Base-by-base conservation (phyloP, 148 eudicot genomes). In the Simmondsia chinensis region DNA sequence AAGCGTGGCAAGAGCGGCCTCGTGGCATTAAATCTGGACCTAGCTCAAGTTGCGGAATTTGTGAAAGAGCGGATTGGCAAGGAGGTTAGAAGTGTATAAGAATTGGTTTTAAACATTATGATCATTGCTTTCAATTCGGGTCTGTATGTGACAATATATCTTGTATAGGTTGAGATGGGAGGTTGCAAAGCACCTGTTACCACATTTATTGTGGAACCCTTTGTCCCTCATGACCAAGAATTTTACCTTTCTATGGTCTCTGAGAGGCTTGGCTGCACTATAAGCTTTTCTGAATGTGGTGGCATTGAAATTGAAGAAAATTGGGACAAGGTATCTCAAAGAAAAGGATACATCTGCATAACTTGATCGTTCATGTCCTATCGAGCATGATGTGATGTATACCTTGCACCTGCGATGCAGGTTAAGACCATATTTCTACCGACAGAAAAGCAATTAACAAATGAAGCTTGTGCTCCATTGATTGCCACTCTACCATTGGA, bases 1-100 rank as follows among this genome's bases (percentile, higher is more conserved):
- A 83, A 83, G 66, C 94, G 94, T 56, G 94, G 87, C 33, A 83
- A 83, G 81, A 79, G 87, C 61, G 87, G 87, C 13, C 66, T 83
- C 28, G 94, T 79, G 5, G 94, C 76, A 12, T 61, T 83, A 49
- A 83, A 83, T 68, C 54, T 83, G 27, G 94, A 83, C 61, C 28
- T 83, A 2, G 94, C 87, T 54, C 80, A 79, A 68, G 94, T 83
- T 70, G 76, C 87, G 6, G 76, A 62, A 9, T 83, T 83, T 48
- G 84, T 83, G 42, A 83, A 83, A 54, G 70, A 57, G 24, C 78
- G 87, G 23, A 66, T 82, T 43, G 93, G 93, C 10, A 68, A 50
- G 53, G 82, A 82, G 86, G 93, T 82, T 29, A 48, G 3, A 22
- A 31, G n/a, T n/a, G n/a, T n/a, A n/a, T n/a, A n/a, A n/a, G n/a